These are phyloP conservation scores for Sporothrix pallida DNA, from an alignment of 2,329 filamentous ascomycete species.

Conservation along the genomic window DNA sequence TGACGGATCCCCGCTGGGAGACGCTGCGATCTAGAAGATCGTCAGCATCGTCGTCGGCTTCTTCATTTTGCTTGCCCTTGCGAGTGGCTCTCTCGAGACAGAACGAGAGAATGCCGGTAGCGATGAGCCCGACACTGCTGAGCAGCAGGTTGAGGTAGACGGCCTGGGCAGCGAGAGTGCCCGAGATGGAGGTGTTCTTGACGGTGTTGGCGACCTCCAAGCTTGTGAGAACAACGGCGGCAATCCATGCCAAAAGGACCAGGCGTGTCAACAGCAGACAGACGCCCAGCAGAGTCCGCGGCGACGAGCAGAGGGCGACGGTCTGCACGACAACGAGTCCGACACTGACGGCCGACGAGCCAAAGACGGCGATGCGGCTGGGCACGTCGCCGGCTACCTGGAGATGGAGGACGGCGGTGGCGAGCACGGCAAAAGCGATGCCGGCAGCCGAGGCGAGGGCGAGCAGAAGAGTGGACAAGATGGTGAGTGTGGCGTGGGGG, in stretches of 20 bases:
- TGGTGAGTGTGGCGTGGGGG: slow-evolving; percentile 40
- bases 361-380: slow-evolving; percentile 44
- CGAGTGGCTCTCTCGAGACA: not conserved
- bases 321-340: slow-evolving; percentile 44
- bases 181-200: slow-evolving; percentile 24
- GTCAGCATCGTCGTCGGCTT: not conserved
- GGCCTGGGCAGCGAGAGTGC: slow-evolving; percentile 41
- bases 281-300: slow-evolving; percentile 43
- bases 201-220: slow-evolving; percentile 41
- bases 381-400: slow-evolving; percentile 41
- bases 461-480: slow-evolving; percentile 42
- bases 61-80: not conserved
- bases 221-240: slow-evolving; percentile 42
- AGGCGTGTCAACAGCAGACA: slow-evolving; percentile 44
- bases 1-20: not conserved
- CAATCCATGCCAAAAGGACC: slow-evolving; percentile 43
- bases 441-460: slow-evolving; percentile 43
- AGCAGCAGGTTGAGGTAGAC: slow-evolving; percentile 44
- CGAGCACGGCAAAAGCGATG: slow-evolving; percentile 42
- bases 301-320: slow-evolving; percentile 41
- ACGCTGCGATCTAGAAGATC: not conserved
- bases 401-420: slow-evolving; percentile 39
- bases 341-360: slow-evolving; percentile 41
- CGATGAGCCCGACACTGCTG: slow-evolving; percentile 41
- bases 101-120: not conserved